Evolutionary conservation across 108 stramenopile species (phyloP).

Genomic region (Pseudonitzschia multiseries): DNA sequence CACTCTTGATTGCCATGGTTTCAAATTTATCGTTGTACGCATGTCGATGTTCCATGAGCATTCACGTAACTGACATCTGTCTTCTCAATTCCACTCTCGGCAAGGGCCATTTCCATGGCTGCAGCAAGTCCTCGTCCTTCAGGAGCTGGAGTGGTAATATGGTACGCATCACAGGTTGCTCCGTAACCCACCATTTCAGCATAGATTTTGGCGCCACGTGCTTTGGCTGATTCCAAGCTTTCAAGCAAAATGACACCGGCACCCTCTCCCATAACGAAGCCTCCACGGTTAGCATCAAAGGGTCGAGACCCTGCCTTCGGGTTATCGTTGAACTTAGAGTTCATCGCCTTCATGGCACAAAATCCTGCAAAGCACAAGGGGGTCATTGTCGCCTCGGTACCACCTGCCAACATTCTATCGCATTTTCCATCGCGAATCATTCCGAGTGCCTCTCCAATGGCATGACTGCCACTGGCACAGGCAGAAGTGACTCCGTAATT

Average conservation of each 20-base stretch:
- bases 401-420: conserved; percentile 93
- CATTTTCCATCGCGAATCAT: conserved; percentile 85
- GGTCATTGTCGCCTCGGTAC: conserved; percentile 92
- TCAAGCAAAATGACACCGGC: conserved; percentile 95
- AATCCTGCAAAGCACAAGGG: conserved; percentile 92
- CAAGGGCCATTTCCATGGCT: conserved; percentile 91
- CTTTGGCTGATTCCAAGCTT: conserved; percentile 85
- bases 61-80: conserved; percentile 89
- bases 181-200: conserved; percentile 96
- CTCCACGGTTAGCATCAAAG: conserved; percentile 92
- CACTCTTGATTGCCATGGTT: conserved; percentile 93
- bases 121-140: conserved; percentile 91
- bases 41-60: conserved; percentile 96
- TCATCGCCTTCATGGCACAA: conserved; percentile 94
- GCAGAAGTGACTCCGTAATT: conserved; percentile 94
- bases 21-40: conserved; percentile 98
- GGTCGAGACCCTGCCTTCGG: conserved; percentile 88
- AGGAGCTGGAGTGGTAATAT: conserved; percentile 96
- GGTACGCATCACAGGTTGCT: conserved; percentile 95
- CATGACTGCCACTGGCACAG: conserved; percentile 91
- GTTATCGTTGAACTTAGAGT: conserved; percentile 83
- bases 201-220: conserved; percentile 92
- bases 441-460: conserved; percentile 90
- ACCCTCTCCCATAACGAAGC: conserved; percentile 99
- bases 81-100: conserved; percentile 76